These are phyloP conservation scores for Ascochyta koolunga DNA, from an alignment of 2,329 filamentous ascomycete species.

Conservation along the genomic window DNA sequence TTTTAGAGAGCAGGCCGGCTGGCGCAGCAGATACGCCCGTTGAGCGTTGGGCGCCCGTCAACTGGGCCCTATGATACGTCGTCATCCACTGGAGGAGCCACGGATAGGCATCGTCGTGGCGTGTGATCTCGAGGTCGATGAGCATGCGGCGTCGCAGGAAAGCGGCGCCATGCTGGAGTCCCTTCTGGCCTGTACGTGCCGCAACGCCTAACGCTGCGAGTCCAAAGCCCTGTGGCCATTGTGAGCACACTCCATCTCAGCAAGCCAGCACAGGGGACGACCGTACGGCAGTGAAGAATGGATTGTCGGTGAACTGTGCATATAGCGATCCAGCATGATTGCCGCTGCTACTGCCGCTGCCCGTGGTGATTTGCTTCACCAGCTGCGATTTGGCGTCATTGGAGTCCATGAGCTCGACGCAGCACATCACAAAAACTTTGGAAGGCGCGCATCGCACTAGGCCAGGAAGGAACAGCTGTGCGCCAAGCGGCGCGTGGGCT, in stretches of 20 bases:
- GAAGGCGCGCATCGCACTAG: slow-evolving; percentile 26
- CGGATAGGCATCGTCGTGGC: slow-evolving; percentile 88
- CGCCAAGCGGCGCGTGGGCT: slow-evolving; percentile 12
- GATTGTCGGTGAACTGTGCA: slow-evolving; percentile 56
- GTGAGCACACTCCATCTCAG: slow-evolving; percentile 39
- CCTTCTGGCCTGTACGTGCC: slow-evolving; percentile 79
- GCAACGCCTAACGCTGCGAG: slow-evolving; percentile 86
- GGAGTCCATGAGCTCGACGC: slow-evolving; percentile 39
- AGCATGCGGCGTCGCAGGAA: slow-evolving; percentile 84
- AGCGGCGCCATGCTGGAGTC: slow-evolving; percentile 72
- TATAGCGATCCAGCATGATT: slow-evolving; percentile 49
- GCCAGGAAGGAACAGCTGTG: slow-evolving; percentile 12
- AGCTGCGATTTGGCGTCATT: slow-evolving; percentile 47
- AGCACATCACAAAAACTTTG: slow-evolving; percentile 13
- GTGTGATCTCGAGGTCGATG: slow-evolving; percentile 93
- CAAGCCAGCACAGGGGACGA: slow-evolving; percentile 53
- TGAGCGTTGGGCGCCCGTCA: slow-evolving; percentile 51
- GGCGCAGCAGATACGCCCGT: slow-evolving; percentile 21
- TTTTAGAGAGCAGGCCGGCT: slow-evolving; percentile 55
- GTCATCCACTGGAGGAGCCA: slow-evolving; percentile 97
- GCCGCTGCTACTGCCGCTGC: slow-evolving; percentile 36
- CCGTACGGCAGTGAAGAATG: slow-evolving; percentile 60
- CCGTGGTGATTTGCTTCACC: slow-evolving; percentile 44
- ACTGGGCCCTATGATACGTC: slow-evolving; percentile 71
- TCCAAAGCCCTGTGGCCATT: slow-evolving; percentile 71